Conservation (phyloP, 2,329 filamentous ascomycete species). For the Berkeleyomyces rouxiae region DNA sequence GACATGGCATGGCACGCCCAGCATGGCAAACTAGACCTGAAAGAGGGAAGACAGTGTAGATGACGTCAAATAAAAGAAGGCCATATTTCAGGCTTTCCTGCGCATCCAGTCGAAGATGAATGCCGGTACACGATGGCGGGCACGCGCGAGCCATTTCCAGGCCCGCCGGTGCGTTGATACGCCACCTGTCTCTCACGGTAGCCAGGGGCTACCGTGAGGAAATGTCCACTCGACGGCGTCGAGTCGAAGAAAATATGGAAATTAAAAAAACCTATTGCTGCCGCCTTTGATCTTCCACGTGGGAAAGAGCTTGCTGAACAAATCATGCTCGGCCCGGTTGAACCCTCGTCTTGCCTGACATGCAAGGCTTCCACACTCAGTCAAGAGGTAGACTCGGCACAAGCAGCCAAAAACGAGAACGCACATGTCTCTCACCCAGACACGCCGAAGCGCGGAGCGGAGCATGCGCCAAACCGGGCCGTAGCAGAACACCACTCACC, state of each 20-base stretch:
- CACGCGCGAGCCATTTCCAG: background rate
- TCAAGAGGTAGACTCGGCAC: conserved; percentile 4
- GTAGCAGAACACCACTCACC: conserved; percentile 48
- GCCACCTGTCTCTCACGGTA: background rate
- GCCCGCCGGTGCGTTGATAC: background rate
- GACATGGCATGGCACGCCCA: background rate
- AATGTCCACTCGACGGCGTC: background rate
- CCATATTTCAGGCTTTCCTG: background rate
- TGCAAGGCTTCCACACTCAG: background rate
- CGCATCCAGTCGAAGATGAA: background rate
- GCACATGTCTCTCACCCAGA: background rate
- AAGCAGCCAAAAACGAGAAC: background rate
- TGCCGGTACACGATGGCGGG: background rate
- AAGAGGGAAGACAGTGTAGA: background rate
- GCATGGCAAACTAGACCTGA: background rate
- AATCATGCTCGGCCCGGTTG: conserved; percentile 6
- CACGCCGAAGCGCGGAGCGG: background rate
- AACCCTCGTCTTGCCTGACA: background rate
- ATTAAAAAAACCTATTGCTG: conserved; percentile 29
- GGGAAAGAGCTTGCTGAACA: conserved; percentile 18
- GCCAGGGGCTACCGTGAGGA: background rate
- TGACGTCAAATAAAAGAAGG: background rate
- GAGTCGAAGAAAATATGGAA: background rate
- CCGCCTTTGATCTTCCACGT: conserved; percentile 40
- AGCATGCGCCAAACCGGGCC: conserved; percentile 15